These are phyloP conservation scores for Lachnellula subtilissima DNA, from an alignment of 2,329 filamentous ascomycete genomes.

Conservation along the genomic window DNA sequence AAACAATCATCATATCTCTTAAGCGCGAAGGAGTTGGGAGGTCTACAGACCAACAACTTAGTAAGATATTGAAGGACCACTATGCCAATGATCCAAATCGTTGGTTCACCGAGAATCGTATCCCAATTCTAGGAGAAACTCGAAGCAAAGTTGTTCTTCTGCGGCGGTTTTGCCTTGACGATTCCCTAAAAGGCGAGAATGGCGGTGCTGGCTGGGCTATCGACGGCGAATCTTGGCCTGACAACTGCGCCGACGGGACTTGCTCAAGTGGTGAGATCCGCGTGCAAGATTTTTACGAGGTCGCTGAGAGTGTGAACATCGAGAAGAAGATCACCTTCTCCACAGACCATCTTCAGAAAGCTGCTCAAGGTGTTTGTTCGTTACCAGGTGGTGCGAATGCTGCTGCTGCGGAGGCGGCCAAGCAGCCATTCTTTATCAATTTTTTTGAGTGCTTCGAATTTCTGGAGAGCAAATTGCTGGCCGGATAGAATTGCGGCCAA, in stretches of 20 bases:
- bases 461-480: constrained; percentile 90
- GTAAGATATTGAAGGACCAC: constrained; percentile 64
- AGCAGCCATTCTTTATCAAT: constrained; percentile 73
- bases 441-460: constrained; percentile 91
- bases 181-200: constrained; percentile 47
- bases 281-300: constrained; percentile 93
- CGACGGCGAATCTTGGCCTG: constrained; percentile 68
- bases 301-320: constrained; percentile 70
- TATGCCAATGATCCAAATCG: constrained; percentile 57
- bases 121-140: constrained; percentile 73
- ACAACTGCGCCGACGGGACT: constrained; percentile 76
- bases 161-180: constrained; percentile 69
- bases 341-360: constrained; percentile 70
- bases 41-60: constrained; percentile 73
- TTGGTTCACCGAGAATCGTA: constrained; percentile 75
- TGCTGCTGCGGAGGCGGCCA: constrained; percentile 17
- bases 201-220: constrained; percentile 51
- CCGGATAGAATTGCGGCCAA: constrained; percentile 85
- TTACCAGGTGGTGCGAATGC: constrained; percentile 37
- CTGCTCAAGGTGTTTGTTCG: constrained; percentile 48
- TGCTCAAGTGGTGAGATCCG: constrained; percentile 68
- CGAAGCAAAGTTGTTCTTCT: constrained; percentile 81
- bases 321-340: constrained; percentile 72
- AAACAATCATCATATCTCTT: constrained; percentile 79
- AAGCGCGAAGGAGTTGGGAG: constrained; percentile 87